These are phyloP conservation scores for Pseudogymnoascus sp. DNA, from an alignment of 2,329 filamentous ascomycete genomes.

Conservation along the genomic window DNA sequence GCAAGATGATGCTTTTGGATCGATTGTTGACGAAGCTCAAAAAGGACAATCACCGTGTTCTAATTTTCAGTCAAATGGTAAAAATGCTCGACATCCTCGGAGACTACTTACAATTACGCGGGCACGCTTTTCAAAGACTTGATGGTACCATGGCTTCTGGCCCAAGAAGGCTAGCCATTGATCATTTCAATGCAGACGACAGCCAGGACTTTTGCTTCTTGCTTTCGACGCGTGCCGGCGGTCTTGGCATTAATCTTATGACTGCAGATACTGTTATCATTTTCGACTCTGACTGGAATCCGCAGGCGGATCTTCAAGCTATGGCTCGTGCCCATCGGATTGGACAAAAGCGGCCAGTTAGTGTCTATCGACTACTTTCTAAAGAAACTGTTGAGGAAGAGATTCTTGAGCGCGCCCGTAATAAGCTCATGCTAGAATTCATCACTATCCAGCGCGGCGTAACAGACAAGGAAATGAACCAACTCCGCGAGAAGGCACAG, in stretches of 20 bases:
- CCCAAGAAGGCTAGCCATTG: constrained; percentile 85
- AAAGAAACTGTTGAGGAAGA: constrained; percentile 99
- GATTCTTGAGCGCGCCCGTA: constrained; percentile 88
- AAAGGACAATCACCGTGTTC: constrained; percentile 85
- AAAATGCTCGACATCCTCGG: constrained; percentile 95
- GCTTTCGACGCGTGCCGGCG: constrained; percentile 88
- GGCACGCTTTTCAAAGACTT: constrained; percentile 91
- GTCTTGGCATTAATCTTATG: constrained; percentile 98
- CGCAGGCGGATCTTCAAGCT: constrained; percentile 92
- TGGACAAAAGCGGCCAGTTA: constrained; percentile 91
- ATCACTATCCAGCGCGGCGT: constrained; percentile 95
- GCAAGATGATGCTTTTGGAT: constrained; percentile 99
- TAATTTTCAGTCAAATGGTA: constrained; percentile 99
- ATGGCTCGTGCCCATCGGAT: constrained; percentile 99
- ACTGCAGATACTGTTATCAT: constrained; percentile 96
- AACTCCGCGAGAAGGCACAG: constrained; percentile 65
- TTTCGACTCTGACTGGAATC: constrained; percentile 99
- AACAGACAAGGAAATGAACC: constrained; percentile 84
- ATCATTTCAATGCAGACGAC: constrained; percentile 95
- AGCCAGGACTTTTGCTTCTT: constrained; percentile 96
- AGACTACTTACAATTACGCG: constrained; percentile 85
- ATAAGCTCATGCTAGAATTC: constrained; percentile 95
- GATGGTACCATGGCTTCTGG: constrained; percentile 91
- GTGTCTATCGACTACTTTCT: constrained; percentile 90
- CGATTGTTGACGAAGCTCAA: constrained; percentile 90